A percentile compares a stretch with the other conserved stretches of the same genome.
These are phyloP conservation scores for Brasenia schreberi DNA, from an alignment of 164 flowering plant genomes.

Conservation along the genomic window DNA sequence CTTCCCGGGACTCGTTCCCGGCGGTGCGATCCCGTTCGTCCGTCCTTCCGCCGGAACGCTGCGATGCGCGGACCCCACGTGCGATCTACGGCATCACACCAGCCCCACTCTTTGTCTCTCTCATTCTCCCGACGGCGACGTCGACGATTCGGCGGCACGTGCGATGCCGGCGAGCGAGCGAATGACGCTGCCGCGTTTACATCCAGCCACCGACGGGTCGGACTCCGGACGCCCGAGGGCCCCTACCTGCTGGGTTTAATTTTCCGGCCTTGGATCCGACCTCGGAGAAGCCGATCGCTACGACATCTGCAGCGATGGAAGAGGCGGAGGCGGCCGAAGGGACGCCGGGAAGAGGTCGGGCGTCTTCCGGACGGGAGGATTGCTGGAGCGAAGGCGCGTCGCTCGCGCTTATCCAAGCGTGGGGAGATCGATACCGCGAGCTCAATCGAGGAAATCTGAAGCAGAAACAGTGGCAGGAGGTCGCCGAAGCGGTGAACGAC, in stretches of 20 bases:
- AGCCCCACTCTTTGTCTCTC: background rate
- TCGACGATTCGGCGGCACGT: background rate
- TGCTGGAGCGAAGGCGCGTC: constrained; percentile 93
- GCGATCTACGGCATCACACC: background rate
- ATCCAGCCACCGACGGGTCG: background rate
- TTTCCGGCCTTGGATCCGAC: background rate
- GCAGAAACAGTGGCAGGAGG: constrained; percentile 86
- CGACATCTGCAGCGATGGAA: constrained; percentile 5
- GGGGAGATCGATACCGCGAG: constrained; percentile 69
- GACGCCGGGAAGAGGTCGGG: constrained; percentile 17
- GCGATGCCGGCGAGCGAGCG: background rate
- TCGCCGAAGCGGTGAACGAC: constrained; percentile 77
- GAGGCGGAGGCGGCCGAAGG: constrained; percentile 15
- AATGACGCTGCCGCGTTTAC: constrained; percentile 17
- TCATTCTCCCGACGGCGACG: background rate
- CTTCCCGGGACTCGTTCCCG: no score
- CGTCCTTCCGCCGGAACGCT: background rate
- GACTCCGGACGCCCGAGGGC: background rate
- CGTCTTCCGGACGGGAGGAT: constrained; percentile 48
- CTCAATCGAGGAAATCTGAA: constrained; percentile 84
- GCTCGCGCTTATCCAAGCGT: constrained; percentile 58
- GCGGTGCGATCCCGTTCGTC: background rate
- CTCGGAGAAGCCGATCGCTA: background rate
- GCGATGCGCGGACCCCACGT: background rate
- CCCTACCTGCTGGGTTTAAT: background rate